Conservation (phyloP, 495 filamentous ascomycete species). For the Glonium stellatum region DNA sequence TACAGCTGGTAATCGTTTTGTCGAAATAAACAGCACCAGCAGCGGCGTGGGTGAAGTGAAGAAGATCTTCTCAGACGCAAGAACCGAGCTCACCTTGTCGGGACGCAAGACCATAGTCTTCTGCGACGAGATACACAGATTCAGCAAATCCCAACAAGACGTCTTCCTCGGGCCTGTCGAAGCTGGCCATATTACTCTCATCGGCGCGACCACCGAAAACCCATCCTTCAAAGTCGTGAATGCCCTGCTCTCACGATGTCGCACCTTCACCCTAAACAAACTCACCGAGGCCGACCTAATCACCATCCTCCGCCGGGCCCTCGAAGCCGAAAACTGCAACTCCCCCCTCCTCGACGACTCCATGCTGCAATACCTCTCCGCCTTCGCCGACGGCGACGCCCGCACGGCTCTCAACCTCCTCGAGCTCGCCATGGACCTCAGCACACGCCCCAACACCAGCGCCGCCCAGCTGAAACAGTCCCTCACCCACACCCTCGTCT, state of each 20-base stretch:
- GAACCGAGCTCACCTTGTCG: slow-evolving; percentile 71
- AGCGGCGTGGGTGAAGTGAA: slow-evolving; percentile 90
- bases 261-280: slow-evolving; percentile 77
- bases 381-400: slow-evolving; percentile 86
- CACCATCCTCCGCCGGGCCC: slow-evolving; percentile 65
- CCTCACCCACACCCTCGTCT: slow-evolving; percentile 84
- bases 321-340: slow-evolving; percentile 36
- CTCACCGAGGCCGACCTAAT: slow-evolving; percentile 64
- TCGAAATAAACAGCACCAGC: slow-evolving; percentile 94
- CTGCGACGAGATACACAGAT: slow-evolving; percentile 95
- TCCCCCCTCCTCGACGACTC: slow-evolving; percentile 63
- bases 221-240: slow-evolving; percentile 90
- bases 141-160: slow-evolving; percentile 90
- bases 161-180: slow-evolving; percentile 93
- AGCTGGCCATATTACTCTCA: slow-evolving; percentile 80
- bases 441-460: slow-evolving; percentile 45
- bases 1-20: slow-evolving; percentile 71
- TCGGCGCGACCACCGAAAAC: slow-evolving; percentile 95
- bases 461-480: slow-evolving; percentile 66
- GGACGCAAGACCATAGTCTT: slow-evolving; percentile 93
- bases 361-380: slow-evolving; percentile 69
- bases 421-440: slow-evolving; percentile 69
- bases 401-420: slow-evolving; percentile 87
- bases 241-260: slow-evolving; percentile 79
- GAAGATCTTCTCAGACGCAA: slow-evolving; percentile 83